Evolutionary conservation across 768 basidiomycete species (phyloP), one percentile per base, ranked within the genome.

Genomic region (Leucocoprinus leucothites): DNA sequence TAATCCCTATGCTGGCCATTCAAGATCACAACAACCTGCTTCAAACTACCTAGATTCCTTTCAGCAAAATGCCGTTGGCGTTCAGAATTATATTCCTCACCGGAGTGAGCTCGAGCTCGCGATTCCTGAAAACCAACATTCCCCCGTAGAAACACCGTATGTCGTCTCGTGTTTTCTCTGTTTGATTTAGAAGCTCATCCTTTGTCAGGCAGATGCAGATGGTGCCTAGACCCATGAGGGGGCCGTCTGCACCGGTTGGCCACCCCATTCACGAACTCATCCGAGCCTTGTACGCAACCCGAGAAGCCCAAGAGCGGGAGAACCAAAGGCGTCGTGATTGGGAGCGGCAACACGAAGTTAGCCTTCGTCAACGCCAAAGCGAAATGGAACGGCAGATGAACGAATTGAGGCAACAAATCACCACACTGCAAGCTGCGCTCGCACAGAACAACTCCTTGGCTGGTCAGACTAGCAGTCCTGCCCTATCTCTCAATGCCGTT

Each of bases 71-170:
- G 53, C 21, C 48, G 57, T 45, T 26, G 42, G 14, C 50, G 48
- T 41, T 48, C 57, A 46, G 28, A 63, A 5, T 22, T 74, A 79
- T 68, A 66, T 71, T n/a, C 75, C 81, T 9, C 83, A 86, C 62
- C 76, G 81, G 25, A 86, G 82, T 61, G 86, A 87, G 62, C 74
- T 87, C 35, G 85, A 87, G 60, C 71, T 80, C 52, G 84, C 86
- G 3, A 77, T 87, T 35, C 72, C 74, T 3, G 77, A 78, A 58
- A 70, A 73, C 9, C 69, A 71, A 7, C 69, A 65, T 2, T 67
- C 70, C 16, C 70, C 58, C 18, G 58, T 71, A 18, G 71, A 70
- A 40, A 64, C 68, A 51, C 71, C 69, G 77, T 80, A 62, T 67
- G 78, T 62, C 25, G 38, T 25, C 19, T 25, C 25, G 3, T 40